Conservation (phyloP, 73 alveolate species). For the Blepharisma japonicum region DNA sequence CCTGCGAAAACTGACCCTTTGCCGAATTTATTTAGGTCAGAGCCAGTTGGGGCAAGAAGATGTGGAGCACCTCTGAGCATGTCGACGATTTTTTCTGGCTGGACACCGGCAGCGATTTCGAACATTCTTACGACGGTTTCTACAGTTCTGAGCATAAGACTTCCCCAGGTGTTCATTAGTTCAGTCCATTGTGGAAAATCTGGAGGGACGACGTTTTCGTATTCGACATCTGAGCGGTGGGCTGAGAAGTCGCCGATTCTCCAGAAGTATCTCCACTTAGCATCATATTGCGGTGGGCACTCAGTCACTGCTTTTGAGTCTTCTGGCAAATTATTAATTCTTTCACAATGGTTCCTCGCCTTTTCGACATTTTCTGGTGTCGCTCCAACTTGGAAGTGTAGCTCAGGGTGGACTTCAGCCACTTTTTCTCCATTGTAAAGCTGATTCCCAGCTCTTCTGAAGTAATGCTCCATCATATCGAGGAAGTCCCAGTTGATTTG, state of each 20-base stretch:
- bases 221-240: conserved; percentile 31
- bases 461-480: conserved; percentile 79
- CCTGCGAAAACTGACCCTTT: conserved; percentile 87
- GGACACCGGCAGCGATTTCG: conserved; percentile 79
- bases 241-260: conserved; percentile 64
- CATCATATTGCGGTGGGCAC: conserved; percentile 86
- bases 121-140: conserved; percentile 89
- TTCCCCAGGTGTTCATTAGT: conserved; percentile 86
- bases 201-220: conserved; percentile 64
- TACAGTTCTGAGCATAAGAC: conserved; percentile 73
- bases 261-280: conserved; percentile 93
- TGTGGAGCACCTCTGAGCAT: conserved; percentile 84
- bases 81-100: conserved; percentile 62
- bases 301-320: conserved; percentile 77
- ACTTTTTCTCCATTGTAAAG: conserved; percentile 61
- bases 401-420: conserved; percentile 71
- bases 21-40: conserved; percentile 72
- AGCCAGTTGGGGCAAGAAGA: conserved; percentile 92
- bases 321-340: conserved; percentile 48
- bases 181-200: conserved; percentile 75
- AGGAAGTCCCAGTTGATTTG: conserved; percentile 72
- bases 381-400: conserved; percentile 79
- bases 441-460: conserved; percentile 56
- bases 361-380: conserved; percentile 84
- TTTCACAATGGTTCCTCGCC: conserved; percentile 75